phyloP scores from a whole-genome alignment of 176 grass and related monocot species.

The Hordeum marinum region DNA sequence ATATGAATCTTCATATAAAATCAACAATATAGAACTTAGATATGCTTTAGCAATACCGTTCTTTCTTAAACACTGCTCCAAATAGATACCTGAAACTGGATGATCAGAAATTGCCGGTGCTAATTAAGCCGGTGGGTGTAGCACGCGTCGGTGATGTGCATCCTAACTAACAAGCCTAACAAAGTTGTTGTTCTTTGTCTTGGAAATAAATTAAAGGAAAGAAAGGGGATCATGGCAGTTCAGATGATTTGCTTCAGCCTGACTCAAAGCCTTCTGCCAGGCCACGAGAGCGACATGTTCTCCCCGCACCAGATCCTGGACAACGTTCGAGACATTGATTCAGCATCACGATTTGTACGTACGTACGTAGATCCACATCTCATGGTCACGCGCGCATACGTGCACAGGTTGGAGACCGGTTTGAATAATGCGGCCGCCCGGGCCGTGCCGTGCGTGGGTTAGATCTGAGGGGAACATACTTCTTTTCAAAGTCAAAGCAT shows the following conservation, averaged over 20 bases:
- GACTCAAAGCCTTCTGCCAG: slow-evolving; percentile 20
- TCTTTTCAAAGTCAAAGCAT: background rate
- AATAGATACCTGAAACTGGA: background rate
- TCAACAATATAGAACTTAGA: no score
- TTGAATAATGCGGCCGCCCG: background rate
- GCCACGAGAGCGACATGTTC: background rate
- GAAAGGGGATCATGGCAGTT: background rate
- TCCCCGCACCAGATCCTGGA: background rate
- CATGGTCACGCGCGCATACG: background rate
- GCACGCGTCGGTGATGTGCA: background rate
- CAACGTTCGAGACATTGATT: background rate
- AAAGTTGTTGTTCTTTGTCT: slow-evolving; percentile 11
- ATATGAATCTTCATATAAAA: no score
- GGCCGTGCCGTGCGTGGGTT: background rate
- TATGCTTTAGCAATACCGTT: no score
- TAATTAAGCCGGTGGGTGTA: background rate
- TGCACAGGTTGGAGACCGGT: background rate
- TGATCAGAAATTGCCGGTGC: no score
- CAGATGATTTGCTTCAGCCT: slow-evolving; percentile 13
- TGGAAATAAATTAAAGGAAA: background rate
- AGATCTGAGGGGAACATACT: slow-evolving; percentile 12
- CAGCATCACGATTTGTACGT: background rate
- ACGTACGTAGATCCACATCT: slow-evolving; percentile 5
- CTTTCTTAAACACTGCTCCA: no score
- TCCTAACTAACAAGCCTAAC: background rate